Percentiles rank a stretch among this genome's conserved stretches.
phyloP scores from a whole-genome alignment of 2,329 filamentous ascomycete genomes.

The Trichoderma guizhouense region DNA sequence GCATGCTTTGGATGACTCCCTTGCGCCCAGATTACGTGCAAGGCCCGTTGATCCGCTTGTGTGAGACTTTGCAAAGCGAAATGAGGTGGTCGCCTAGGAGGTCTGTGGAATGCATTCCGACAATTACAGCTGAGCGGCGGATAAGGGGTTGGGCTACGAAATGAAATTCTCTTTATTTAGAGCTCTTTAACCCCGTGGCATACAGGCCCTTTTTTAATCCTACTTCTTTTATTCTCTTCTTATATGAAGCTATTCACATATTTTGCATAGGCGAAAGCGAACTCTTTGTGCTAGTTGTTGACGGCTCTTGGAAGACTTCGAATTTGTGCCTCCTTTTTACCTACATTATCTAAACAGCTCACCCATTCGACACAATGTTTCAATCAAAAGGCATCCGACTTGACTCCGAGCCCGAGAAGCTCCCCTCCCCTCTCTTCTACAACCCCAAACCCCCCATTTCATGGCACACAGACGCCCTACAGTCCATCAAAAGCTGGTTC shows the following conservation, averaged over 20 bases:
- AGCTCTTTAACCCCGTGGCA: not conserved
- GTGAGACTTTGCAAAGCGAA: constrained; percentile 14
- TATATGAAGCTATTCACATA: not conserved
- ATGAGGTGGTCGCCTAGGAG: constrained; percentile 9
- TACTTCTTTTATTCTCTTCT: not conserved
- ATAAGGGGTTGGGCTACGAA: not conserved
- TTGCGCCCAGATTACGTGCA: not conserved
- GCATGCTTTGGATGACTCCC: constrained; percentile 3
- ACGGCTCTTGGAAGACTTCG: not conserved
- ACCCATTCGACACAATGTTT: not conserved
- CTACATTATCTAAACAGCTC: not conserved
- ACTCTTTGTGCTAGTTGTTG: not conserved
- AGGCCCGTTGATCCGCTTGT: not conserved
- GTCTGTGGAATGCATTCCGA: not conserved
- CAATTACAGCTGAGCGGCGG: not conserved
- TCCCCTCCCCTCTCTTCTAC: not conserved
- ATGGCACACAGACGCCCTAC: not conserved
- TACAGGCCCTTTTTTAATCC: not conserved
- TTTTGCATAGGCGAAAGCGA: not conserved
- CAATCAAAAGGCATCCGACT: constrained; percentile 8
- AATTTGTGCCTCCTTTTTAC: not conserved
- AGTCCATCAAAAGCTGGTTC: constrained; percentile 18
- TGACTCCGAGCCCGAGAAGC: not conserved
- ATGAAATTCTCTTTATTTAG: not conserved
- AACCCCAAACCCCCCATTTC: not conserved